phyloP scores from a whole-genome alignment of 2,329 filamentous ascomycete genomes.

The Ceratocystis huliohia region DNA sequence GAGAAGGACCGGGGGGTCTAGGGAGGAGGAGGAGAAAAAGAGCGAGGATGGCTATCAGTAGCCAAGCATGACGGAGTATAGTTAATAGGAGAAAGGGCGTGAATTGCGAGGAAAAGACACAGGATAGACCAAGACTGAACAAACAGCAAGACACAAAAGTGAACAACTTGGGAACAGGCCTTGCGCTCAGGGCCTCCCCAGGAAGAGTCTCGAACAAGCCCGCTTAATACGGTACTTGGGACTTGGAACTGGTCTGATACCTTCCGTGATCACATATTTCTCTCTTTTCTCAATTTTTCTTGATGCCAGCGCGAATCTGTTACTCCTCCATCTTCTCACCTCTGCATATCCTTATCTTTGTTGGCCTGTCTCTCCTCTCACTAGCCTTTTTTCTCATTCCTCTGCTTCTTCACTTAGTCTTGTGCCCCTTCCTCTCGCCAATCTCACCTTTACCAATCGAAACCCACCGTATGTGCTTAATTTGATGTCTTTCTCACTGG shows the following conservation, averaged over 20 bases:
- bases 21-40: background rate
- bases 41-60: background rate
- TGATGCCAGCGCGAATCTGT: background rate
- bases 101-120: background rate
- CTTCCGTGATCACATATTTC: background rate
- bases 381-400: background rate
- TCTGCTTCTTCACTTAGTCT: background rate
- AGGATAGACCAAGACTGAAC: background rate
- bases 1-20: background rate
- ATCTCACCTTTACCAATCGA: background rate
- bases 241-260: slow-evolving; percentile 8
- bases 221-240: background rate
- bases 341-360: background rate
- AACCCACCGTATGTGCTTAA: too few species aligned
- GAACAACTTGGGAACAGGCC: background rate
- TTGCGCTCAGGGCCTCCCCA: background rate
- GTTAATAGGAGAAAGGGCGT: background rate
- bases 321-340: too few species aligned
- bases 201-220: slow-evolving; percentile 1
- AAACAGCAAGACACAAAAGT: background rate
- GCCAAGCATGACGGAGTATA: background rate
- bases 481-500: too few species aligned
- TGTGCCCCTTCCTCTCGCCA: background rate
- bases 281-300: slow-evolving; percentile 2
- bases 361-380: background rate